Evolutionary conservation across 768 basidiomycete genomes (phyloP).

Genomic region (Termitomyces sp.): DNA sequence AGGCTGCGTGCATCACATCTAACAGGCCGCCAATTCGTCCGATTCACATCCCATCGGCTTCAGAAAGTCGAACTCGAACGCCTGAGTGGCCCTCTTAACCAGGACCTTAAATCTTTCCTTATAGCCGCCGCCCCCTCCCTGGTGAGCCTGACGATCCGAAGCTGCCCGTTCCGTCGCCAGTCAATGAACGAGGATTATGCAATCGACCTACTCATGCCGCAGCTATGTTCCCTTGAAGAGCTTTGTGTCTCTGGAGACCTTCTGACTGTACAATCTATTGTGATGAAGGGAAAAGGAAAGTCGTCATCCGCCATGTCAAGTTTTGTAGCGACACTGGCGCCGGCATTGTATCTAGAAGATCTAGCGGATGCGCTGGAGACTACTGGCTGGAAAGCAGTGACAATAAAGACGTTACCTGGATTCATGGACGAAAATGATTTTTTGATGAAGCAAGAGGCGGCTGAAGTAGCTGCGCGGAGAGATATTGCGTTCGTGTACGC

Average conservation of each 20-base stretch:
- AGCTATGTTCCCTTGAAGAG: constrained; percentile 3
- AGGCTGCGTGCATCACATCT: not conserved
- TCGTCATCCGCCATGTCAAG: not conserved
- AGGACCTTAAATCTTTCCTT: constrained; percentile 1
- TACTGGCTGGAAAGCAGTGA: constrained; percentile 1
- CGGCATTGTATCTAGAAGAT: not conserved
- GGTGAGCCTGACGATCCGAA: not conserved
- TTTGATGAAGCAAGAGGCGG: not conserved
- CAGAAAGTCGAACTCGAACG: constrained; percentile 1
- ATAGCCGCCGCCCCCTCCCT: not conserved
- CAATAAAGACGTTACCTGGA: not conserved
- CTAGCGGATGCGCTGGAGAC: not conserved
- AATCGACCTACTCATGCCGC: not conserved
- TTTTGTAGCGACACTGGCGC: not conserved
- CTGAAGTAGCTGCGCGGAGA: not conserved
- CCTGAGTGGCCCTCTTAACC: not conserved
- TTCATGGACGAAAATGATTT: not conserved
- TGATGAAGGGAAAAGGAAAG: not conserved
- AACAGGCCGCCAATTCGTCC: constrained; percentile 3
- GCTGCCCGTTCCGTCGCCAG: not conserved
- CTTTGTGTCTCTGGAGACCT: constrained; percentile 1
- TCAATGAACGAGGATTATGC: not conserved
- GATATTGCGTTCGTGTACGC: not conserved
- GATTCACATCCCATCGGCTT: not conserved
- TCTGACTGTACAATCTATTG: not conserved